These are phyloP conservation scores for Phytopythium ostracodes DNA, from an alignment of 352 stramenopile genomes.

Conservation along the genomic window DNA sequence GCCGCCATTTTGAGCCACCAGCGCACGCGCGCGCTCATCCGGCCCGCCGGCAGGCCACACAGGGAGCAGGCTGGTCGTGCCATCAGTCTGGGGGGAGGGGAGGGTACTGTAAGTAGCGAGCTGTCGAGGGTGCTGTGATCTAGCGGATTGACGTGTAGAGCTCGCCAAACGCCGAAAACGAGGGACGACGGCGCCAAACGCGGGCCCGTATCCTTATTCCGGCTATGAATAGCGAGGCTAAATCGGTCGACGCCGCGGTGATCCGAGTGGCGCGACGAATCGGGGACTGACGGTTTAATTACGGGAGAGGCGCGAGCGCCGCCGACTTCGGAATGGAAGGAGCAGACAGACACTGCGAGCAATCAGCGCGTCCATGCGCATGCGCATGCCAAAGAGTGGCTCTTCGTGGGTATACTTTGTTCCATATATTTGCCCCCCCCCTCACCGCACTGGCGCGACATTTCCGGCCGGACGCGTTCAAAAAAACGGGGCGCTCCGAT, in stretches of 20 bases:
- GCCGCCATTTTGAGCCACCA: slow-evolving; percentile 23
- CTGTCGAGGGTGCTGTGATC: not conserved
- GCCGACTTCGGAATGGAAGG: not conserved
- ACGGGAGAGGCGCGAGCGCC: not conserved
- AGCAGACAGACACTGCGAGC: not conserved
- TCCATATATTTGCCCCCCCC: not conserved
- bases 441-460: slow-evolving; percentile 3
- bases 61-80: not conserved
- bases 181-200: not conserved
- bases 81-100: not conserved
- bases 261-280: not conserved
- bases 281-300: not conserved
- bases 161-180: not conserved
- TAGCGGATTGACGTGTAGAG: not conserved
- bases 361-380: not conserved
- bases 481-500: slow-evolving; percentile 1
- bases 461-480: not conserved
- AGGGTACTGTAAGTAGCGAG: too few relatives aligned
- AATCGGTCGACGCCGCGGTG: not conserved
- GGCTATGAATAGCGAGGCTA: not conserved
- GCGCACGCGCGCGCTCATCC: not conserved
- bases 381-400: not conserved
- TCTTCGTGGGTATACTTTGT: not conserved
- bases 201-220: not conserved
- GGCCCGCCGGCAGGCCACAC: not conserved